These are phyloP conservation scores for Rhizopogon sp. DNA, from an alignment of 768 basidiomycete genomes.

Conservation along the genomic window DNA sequence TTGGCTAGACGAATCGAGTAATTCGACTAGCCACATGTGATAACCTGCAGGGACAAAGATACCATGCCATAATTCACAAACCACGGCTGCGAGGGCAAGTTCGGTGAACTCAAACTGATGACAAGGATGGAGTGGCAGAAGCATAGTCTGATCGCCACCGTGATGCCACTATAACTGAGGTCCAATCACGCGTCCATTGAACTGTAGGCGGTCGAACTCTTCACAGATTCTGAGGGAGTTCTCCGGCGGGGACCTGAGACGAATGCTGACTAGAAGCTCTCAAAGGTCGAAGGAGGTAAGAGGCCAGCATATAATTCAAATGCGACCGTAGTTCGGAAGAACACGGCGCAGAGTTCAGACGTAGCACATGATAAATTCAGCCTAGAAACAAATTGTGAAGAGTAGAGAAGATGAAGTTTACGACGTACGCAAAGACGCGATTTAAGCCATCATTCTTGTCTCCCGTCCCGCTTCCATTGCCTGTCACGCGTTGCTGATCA, in stretches of 20 bases:
- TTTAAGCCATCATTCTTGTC: not conserved
- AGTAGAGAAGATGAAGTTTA: not conserved
- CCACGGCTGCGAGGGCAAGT: not conserved
- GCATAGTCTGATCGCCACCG: not conserved
- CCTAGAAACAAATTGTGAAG: not conserved
- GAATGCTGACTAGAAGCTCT: not conserved
- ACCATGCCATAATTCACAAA: not conserved
- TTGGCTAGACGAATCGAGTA: not conserved
- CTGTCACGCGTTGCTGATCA: slow-evolving; percentile 25
- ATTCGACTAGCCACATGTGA: not conserved
- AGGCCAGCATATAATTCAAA: not conserved
- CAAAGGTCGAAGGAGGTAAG: not conserved
- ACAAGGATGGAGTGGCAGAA: slow-evolving; percentile 1
- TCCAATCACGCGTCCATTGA: not conserved
- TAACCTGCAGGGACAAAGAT: not conserved
- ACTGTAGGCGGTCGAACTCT: not conserved
- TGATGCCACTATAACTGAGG: not conserved
- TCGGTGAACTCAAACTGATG: not conserved
- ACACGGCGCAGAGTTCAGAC: not conserved
- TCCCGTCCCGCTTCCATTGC: slow-evolving; percentile 23
- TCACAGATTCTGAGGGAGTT: not conserved
- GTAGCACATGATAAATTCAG: not conserved
- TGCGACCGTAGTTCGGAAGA: not conserved
- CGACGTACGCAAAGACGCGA: not conserved
- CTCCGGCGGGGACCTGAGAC: not conserved